Base-by-base conservation (phyloP, 1,284 basidiomycete genomes). In the Vanrija humicola region DNA sequence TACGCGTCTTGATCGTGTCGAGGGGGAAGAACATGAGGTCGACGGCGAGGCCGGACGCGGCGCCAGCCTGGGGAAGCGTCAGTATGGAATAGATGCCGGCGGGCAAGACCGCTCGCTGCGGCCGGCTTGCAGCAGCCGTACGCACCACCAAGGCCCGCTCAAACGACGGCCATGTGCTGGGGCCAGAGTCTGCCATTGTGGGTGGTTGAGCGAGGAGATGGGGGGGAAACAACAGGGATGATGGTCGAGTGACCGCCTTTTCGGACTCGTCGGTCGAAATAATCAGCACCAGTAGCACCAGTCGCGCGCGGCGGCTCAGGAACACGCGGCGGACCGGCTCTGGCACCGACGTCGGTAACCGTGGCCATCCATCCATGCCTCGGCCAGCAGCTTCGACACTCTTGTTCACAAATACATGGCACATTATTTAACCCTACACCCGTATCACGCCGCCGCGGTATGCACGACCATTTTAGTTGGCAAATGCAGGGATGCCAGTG, bases 1-100 rank as follows among this genome's bases (percentile, higher is more conserved):
- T 79, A 38, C 95, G 86, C 15, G 95, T 98, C 78, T 98, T 98
- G 72, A 98, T 79, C 1, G 95, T 97, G 78, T 98, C 95, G 58
- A 98, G 86, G 0, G 95, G 95, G 75, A 91, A 98, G 79, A 98
- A 95, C 38, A 97, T 83, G 55, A 98, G 82, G 77, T 98, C 95
- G 23, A 95, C 92, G 1, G 90, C 82, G 16, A 90, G 88, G 44
- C 93, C 93, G 23, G 93, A 90, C 39, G 86, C 75, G 18, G 88
- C 92, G 39, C 92, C 92, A 49, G 90, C 87, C 89, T 93, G 39
- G 40, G 50, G 43, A 1, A 46, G 12, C n/a, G n/a, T n/a, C n/a
- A n/a, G n/a, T n/a, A n/a, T n/a, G n/a, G n/a, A n/a, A n/a, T n/a
- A n/a, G n/a, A n/a, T n/a, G n/a, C n/a, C n/a, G n/a, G n/a, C n/a